phyloP scores from a whole-genome alignment of 164 flowering plant species.

The Stephania japonica region DNA sequence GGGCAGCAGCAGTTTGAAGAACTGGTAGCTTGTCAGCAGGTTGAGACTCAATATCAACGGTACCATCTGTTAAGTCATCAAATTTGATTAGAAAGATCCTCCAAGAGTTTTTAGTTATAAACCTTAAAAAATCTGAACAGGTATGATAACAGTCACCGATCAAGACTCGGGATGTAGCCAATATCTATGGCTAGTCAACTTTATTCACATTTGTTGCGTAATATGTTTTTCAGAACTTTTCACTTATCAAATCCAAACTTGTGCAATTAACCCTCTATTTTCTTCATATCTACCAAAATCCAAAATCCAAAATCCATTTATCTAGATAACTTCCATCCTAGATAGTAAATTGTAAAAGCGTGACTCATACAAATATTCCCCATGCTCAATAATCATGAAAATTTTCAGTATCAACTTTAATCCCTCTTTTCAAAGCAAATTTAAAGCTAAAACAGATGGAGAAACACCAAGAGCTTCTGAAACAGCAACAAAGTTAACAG shows the following conservation, averaged over 20 bases:
- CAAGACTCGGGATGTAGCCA: not conserved
- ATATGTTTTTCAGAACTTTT: not conserved
- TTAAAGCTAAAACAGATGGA: slow-evolving; percentile 60
- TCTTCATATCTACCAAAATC: too few species aligned
- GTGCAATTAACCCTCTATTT: not conserved
- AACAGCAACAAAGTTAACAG: slow-evolving; percentile 82
- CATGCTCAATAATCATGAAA: too few species aligned
- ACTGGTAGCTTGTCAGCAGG: slow-evolving; percentile 39
- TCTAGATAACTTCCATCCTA: too few species aligned
- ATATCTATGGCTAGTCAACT: not conserved
- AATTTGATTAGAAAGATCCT: slow-evolving; percentile 1
- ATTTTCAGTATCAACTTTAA: too few species aligned
- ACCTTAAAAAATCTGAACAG: not conserved
- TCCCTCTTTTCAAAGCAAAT: too few species aligned
- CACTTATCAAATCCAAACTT: not conserved
- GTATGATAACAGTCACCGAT: not conserved
- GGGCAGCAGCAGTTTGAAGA: slow-evolving; percentile 58
- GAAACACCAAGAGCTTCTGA: slow-evolving; percentile 71
- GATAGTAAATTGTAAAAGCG: too few species aligned
- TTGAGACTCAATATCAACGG: slow-evolving; percentile 18
- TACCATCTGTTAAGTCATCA: slow-evolving; percentile 35
- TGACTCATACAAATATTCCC: too few species aligned
- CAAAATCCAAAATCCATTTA: too few species aligned
- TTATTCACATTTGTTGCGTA: not conserved
- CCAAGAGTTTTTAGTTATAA: not conserved